These are phyloP conservation scores for Thalassiosira exigua DNA, from an alignment of 352 stramenopile species.

Conservation along the genomic window DNA sequence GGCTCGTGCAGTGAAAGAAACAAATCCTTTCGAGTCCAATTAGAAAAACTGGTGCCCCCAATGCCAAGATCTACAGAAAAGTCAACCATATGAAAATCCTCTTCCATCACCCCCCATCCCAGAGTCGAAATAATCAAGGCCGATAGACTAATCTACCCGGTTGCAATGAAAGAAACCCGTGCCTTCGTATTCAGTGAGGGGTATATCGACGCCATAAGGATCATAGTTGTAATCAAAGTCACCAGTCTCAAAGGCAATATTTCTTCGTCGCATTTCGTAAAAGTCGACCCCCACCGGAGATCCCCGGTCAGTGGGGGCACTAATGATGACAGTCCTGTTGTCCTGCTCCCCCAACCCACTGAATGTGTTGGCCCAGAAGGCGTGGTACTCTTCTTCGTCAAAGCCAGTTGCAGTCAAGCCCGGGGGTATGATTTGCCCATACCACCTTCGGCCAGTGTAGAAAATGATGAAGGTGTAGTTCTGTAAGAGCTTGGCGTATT, in stretches of 20 bases:
- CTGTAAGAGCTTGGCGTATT: constrained; percentile 43
- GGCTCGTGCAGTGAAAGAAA: no score
- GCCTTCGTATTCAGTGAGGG: constrained; percentile 31
- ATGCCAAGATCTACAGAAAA: no score
- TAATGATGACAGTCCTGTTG: constrained; percentile 51
- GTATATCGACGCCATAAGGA: constrained; percentile 47
- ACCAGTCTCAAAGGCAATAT: constrained; percentile 21
- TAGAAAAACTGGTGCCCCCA: no score
- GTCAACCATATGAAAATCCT: not conserved
- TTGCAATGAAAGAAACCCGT: constrained; percentile 53
- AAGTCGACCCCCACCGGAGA: constrained; percentile 32
- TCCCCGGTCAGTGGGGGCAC: constrained; percentile 5
- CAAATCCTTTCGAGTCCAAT: no score
- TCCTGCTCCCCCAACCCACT: constrained; percentile 26
- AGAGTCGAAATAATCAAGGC: no score
- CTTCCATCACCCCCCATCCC: not conserved
- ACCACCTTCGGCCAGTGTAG: constrained; percentile 48
- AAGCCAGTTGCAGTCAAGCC: constrained; percentile 8
- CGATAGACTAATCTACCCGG: not conserved
- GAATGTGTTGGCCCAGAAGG: constrained; percentile 39
- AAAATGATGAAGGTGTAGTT: constrained; percentile 54
- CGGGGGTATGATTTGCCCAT: constrained; percentile 23
- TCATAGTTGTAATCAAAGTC: constrained; percentile 32
- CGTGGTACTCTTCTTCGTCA: constrained; percentile 50
- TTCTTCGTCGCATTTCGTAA: constrained; percentile 52